A percentile compares a stretch with the other conserved stretches of the same genome.
Evolutionary conservation across 441 rosid species (phyloP).

Genomic region (Pelargonium fulgidum): DNA sequence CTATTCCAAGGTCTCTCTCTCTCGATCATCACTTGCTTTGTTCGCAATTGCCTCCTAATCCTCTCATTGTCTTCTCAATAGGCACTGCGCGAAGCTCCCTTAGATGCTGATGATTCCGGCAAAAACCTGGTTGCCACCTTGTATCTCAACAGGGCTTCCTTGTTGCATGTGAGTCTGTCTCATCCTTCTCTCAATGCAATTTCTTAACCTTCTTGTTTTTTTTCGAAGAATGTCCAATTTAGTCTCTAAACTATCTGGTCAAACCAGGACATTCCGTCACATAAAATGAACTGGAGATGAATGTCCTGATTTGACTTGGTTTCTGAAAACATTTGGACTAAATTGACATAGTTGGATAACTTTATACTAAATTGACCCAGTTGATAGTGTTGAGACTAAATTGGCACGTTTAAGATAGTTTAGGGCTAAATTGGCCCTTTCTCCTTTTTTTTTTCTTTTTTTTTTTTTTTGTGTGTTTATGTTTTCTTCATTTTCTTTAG

Average conservation of each 20-base stretch:
- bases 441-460: conserved; percentile 1
- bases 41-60: background rate
- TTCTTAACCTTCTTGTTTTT: background rate
- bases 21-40: background rate
- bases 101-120: conserved; percentile 39
- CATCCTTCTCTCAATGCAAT: background rate
- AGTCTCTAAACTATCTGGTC: too few relatives aligned
- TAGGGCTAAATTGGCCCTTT: too few relatives aligned
- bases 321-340: too few relatives aligned
- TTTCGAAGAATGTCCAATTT: conserved; percentile 8
- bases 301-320: too few relatives aligned
- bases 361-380: too few relatives aligned
- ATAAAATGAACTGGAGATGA: too few relatives aligned
- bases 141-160: conserved; percentile 63
- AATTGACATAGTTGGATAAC: too few relatives aligned
- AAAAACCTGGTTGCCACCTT: conserved; percentile 65
- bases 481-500: conserved; percentile 27
- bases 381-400: too few relatives aligned
- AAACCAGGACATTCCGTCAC: too few relatives aligned
- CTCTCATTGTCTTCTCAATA: conserved; percentile 22
- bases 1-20: conserved; percentile 46
- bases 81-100: conserved; percentile 74
- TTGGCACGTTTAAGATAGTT: too few relatives aligned
- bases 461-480: background rate
- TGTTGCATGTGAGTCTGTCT: conserved; percentile 43